Base-by-base conservation (phyloP, 2,329 filamentous ascomycete species). In the Achaetomium macrosporum region DNA sequence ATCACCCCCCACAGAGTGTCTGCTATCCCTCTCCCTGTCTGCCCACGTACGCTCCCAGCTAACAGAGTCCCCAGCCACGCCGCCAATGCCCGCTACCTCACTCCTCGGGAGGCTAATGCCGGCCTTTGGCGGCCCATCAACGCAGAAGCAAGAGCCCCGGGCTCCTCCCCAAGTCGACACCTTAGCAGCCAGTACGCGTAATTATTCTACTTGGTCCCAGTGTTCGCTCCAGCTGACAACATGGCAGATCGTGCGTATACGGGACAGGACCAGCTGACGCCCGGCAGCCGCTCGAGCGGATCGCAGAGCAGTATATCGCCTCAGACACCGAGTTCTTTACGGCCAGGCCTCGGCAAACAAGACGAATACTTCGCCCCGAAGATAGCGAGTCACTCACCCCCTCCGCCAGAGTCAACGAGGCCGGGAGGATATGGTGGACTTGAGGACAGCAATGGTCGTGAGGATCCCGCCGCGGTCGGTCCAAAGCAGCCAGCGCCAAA, bases 251-350 rank as follows among this genome's bases (percentile, higher is more conserved):
- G 74, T 53, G 71, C 74, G 20, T 84, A 76, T 61, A 64, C 75
- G 55, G 77, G 72, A 37, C 74, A 77, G 47, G 79, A 76, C 48
- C 76, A 85, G 65, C 69, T 85, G 52, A 88, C 84, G 11, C 84
- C 84, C 46, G 72, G 79, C 46, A 88, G 83, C 67, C 76, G 76
- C 51, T 76, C 76, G 19, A 79, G 77, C 59, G 78, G 77, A 47
- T 83, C 82, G 11, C 54, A 57, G 39, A 77, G 75, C 57, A 79
- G 77, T 53, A 73, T 78, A 25, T 88, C 87, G n/a, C 85, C 85
- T 8, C 73, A 76, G 50, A 82, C 80, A 13, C 76, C 79, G 25
- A 72, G 69, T 53, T 74, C 65, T 8, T n/a, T 37, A 47, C 69
- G 69, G 47, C 75, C 66, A 61, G 74, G 64, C 54, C 69, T 65